Percentiles rank a stretch among this genome's conserved stretches.
Conservation (phyloP, 805 yeast genomes). For the Wickerhamiella shivajii region DNA sequence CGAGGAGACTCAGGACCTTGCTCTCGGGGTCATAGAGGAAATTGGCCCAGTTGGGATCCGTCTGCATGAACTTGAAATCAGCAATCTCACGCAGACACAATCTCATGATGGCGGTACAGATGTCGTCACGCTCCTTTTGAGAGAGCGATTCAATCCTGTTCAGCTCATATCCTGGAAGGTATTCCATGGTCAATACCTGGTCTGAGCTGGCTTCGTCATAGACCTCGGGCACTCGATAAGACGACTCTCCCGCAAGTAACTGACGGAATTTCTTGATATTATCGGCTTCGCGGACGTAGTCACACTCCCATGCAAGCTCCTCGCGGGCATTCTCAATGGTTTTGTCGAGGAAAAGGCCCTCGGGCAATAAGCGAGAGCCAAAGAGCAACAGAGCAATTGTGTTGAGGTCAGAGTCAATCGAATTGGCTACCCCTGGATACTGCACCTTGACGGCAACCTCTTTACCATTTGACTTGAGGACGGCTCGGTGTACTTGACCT, state of each 20-base stretch:
- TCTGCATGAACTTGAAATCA: conserved; percentile 82
- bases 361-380: conserved; percentile 77
- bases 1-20: conserved; percentile 66
- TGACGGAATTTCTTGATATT: conserved; percentile 55
- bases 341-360: conserved; percentile 80
- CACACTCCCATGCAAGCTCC: conserved; percentile 96
- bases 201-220: conserved; percentile 63
- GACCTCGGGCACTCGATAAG: conserved; percentile 69
- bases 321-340: conserved; percentile 86
- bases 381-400: conserved; percentile 67
- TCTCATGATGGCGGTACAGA: conserved; percentile 76
- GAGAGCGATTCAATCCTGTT: conserved; percentile 50
- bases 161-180: conserved; percentile 70
- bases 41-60: conserved; percentile 99
- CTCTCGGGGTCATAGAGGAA: conserved; percentile 68
- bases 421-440: conserved; percentile 90
- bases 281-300: conserved; percentile 77
- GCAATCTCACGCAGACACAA: conserved; percentile 78
- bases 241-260: conserved; percentile 44
- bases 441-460: conserved; percentile 90
- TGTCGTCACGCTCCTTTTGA: conserved; percentile 64
- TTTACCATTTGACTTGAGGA: conserved; percentile 36
- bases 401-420: conserved; percentile 88
- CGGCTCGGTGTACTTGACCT: conserved; percentile 89
- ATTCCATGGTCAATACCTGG: conserved; percentile 80